Conservation (phyloP, 78 protist species). For the Chrysochromulina tobinii region DNA sequence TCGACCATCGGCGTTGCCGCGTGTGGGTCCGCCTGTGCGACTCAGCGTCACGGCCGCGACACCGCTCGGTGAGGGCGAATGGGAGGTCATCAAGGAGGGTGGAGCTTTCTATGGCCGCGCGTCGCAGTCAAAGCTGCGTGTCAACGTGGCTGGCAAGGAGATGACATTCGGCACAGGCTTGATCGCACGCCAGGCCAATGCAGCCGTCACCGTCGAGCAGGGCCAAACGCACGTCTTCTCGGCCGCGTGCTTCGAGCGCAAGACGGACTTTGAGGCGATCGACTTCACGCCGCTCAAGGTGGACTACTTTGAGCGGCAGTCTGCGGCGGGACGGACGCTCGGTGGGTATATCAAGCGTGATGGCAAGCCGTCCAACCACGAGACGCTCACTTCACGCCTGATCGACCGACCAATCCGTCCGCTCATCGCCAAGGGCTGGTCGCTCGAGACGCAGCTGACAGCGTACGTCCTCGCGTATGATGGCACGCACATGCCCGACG, state of each 20-base stretch:
- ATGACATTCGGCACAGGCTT: background rate
- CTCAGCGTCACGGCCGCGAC: too few species aligned
- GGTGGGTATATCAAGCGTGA: conserved; percentile 45
- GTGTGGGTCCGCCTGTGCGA: too few species aligned
- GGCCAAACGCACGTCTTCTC: background rate
- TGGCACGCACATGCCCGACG: background rate
- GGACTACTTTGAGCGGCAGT: conserved; percentile 1
- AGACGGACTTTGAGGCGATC: background rate
- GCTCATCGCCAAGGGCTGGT: conserved; percentile 3
- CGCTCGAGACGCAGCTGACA: conserved; percentile 4
- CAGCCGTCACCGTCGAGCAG: background rate
- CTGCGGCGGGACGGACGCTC: background rate
- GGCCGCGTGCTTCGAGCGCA: background rate
- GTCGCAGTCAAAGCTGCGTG: background rate
- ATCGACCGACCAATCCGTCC: conserved; percentile 47
- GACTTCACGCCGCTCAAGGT: conserved; percentile 29
- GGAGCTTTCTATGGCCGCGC: background rate
- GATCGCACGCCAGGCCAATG: background rate
- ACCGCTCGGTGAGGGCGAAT: background rate
- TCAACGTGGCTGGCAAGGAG: background rate
- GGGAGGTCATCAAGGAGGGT: background rate
- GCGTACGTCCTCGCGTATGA: conserved; percentile 28
- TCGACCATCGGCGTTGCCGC: too few species aligned
- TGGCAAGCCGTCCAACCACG: background rate
- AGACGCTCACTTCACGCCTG: conserved; percentile 4